Evolutionary conservation across 306 rosid genomes (phyloP), one percentile per base, ranked within the genome.

Genomic region (Malus sylvestris): DNA sequence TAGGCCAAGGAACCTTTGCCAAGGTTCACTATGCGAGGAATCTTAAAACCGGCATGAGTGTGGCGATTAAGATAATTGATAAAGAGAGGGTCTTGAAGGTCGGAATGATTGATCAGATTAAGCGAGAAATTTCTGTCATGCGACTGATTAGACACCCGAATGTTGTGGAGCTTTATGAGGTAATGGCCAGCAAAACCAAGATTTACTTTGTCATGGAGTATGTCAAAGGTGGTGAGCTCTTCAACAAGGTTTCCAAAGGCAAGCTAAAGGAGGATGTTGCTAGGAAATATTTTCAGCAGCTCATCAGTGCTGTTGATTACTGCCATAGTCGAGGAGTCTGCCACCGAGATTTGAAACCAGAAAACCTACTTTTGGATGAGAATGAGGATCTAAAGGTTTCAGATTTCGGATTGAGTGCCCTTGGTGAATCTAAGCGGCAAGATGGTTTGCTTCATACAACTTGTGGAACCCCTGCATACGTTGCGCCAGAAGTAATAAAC

Each of bases 1-100:
- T 96, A 79, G 99, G 99, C 84, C 99, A 96, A 85, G 99, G 99
- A 73, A 96, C 97, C 78, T 96, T 96, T 87, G 99, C 98, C 20
- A 96, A 93, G 89, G 99, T 96, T 62, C 87, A 96, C 83, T 75
- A 89, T 87, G 98, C 91, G 18, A 87, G 98, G 86, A 85, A 93
- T 80, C 82, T 92, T 65, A 65, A 67, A 72, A 88, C 90, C 23
- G 97, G 98, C 75, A 22, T 70, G 91, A 87, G 78, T 74, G 98
- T 93, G 82, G 98, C 98, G 75, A 83, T 96, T 42, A 96, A 96
- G 85, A 73, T 91, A 4, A 61, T 91, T 40, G 97, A 96, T 74
- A 96, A 96, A 78, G 98, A 91, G 81, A 89, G 87, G 84, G 32
- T 93, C 82, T 75, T 91, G 81, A 93, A 93, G 88, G 97, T 86